phyloP scores from a whole-genome alignment of 805 yeast species.

The Kodamaea sagamina region DNA sequence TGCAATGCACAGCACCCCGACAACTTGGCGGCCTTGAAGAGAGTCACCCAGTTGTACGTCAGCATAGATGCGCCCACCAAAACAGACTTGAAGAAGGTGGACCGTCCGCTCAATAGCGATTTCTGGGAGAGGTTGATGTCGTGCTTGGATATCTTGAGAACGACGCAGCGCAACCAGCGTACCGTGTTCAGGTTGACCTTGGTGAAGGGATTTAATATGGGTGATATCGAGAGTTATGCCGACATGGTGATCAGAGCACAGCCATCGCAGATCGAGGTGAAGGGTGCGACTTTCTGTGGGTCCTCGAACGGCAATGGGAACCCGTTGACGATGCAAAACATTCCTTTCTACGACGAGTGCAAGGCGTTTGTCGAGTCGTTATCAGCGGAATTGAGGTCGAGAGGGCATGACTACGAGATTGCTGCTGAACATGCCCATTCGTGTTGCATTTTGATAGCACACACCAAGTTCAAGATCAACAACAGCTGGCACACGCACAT shows the following conservation, averaged over 20 bases:
- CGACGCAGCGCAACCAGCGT: constrained; percentile 77
- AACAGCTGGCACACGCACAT: constrained; percentile 88
- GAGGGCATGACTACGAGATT: constrained; percentile 74
- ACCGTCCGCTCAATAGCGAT: constrained; percentile 85
- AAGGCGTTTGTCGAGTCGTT: constrained; percentile 68
- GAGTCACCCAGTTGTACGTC: constrained; percentile 88
- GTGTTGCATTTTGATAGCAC: constrained; percentile 86
- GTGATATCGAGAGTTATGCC: constrained; percentile 77
- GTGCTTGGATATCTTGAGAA: constrained; percentile 76
- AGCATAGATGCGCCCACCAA: constrained; percentile 94
- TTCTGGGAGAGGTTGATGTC: constrained; percentile 86
- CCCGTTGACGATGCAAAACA: constrained; percentile 92
- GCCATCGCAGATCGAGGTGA: constrained; percentile 88
- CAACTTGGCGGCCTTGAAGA: constrained; percentile 63
- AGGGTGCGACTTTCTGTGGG: constrained; percentile 96
- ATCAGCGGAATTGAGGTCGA: constrained; percentile 57
- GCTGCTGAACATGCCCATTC: constrained; percentile 97
- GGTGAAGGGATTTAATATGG: constrained; percentile 91
- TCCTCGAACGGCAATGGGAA: constrained; percentile 81
- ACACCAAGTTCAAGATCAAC: constrained; percentile 65
- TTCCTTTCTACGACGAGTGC: constrained; percentile 92
- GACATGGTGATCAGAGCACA: constrained; percentile 78
- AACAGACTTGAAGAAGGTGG: constrained; percentile 75
- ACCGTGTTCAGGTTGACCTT: constrained; percentile 89
- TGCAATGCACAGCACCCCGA: constrained; percentile 97